phyloP scores from a whole-genome alignment of 192 early-diverging fungal species.

The Podila epicladia region DNA sequence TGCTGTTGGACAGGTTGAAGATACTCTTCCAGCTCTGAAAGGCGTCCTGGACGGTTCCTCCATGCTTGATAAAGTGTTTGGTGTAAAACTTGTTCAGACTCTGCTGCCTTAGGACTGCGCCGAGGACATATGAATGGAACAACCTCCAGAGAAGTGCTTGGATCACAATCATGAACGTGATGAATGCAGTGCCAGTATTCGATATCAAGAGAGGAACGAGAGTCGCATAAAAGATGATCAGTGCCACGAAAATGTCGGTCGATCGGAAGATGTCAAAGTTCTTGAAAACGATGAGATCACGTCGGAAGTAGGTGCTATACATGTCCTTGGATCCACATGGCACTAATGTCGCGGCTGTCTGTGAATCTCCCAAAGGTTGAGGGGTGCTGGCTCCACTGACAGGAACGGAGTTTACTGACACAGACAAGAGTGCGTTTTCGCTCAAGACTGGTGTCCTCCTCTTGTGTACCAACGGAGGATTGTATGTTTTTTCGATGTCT shows the following conservation, averaged over 20 bases:
- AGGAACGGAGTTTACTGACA: not conserved
- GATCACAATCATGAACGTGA: slow-evolving; percentile 56
- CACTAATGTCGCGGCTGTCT: slow-evolving; percentile 13
- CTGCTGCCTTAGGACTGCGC: slow-evolving; percentile 81
- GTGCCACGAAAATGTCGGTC: slow-evolving; percentile 80
- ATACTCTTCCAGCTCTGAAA: slow-evolving; percentile 96
- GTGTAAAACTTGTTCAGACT: slow-evolving; percentile 84
- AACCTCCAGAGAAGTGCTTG: slow-evolving; percentile 93
- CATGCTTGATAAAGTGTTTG: slow-evolving; percentile 92
- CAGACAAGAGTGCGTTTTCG: slow-evolving; percentile 12
- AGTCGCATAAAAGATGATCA: slow-evolving; percentile 80
- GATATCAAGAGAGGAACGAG: slow-evolving; percentile 67
- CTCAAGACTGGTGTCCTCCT: slow-evolving; percentile 21
- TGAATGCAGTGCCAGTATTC: slow-evolving; percentile 43
- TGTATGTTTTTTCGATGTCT: slow-evolving; percentile 73
- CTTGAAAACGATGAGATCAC: slow-evolving; percentile 89
- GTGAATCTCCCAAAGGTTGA: not conserved
- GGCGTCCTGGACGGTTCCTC: slow-evolving; percentile 85
- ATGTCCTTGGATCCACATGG: slow-evolving; percentile 48
- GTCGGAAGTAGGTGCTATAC: slow-evolving; percentile 71
- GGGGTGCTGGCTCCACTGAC: not conserved
- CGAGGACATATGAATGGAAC: slow-evolving; percentile 84
- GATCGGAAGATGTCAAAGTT: slow-evolving; percentile 91
- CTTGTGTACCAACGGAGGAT: slow-evolving; percentile 53
- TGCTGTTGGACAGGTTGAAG: slow-evolving; percentile 90